Evolutionary conservation across 2,329 filamentous ascomycete species (phyloP).

Genomic region (Fusarium nanum): DNA sequence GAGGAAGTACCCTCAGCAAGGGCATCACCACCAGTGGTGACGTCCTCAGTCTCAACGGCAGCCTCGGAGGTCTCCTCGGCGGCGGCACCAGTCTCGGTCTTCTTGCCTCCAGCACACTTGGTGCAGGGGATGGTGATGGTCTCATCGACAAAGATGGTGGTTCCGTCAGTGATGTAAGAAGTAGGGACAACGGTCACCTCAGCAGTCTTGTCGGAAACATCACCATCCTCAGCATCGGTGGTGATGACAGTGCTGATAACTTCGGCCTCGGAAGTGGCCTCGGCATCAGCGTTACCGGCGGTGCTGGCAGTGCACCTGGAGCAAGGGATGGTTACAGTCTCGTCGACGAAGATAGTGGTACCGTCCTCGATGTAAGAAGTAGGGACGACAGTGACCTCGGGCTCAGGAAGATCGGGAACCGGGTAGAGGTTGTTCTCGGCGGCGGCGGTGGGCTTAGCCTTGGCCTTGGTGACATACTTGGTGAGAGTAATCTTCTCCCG

Average conservation of each 20-base stretch:
- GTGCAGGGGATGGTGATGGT: slow-evolving; percentile 41
- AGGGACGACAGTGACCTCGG: slow-evolving; percentile 33
- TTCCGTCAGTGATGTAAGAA: slow-evolving; percentile 35
- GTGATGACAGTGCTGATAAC: slow-evolving; percentile 21
- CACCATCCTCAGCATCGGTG: slow-evolving; percentile 10
- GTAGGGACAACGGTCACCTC: slow-evolving; percentile 33
- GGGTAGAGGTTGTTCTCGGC: slow-evolving; percentile 11
- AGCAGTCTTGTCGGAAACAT: slow-evolving; percentile 24
- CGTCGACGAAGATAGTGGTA: slow-evolving; percentile 36
- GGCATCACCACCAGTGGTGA: slow-evolving; percentile 21
- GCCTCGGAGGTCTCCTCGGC: slow-evolving; percentile 21
- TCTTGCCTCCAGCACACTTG: slow-evolving; percentile 19
- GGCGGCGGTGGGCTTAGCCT: slow-evolving; percentile 21
- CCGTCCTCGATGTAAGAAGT: slow-evolving; percentile 36
- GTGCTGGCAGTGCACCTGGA: slow-evolving; percentile 32
- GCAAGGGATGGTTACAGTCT: slow-evolving; percentile 40
- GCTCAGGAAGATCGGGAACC: slow-evolving; percentile 20
- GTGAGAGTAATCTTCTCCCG: slow-evolving; percentile 35
- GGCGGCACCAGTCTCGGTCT: slow-evolving; percentile 14
- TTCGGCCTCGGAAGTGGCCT: slow-evolving; percentile 14
- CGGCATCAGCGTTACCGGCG: slow-evolving; percentile 16
- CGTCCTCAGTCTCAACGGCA: slow-evolving; percentile 5
- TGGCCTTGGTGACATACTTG: slow-evolving; percentile 28
- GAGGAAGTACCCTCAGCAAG: slow-evolving; percentile 17
- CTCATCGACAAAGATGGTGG: slow-evolving; percentile 38